phyloP scores from a whole-genome alignment of 495 filamentous ascomycete species.

The Penicillium malachiteum region DNA sequence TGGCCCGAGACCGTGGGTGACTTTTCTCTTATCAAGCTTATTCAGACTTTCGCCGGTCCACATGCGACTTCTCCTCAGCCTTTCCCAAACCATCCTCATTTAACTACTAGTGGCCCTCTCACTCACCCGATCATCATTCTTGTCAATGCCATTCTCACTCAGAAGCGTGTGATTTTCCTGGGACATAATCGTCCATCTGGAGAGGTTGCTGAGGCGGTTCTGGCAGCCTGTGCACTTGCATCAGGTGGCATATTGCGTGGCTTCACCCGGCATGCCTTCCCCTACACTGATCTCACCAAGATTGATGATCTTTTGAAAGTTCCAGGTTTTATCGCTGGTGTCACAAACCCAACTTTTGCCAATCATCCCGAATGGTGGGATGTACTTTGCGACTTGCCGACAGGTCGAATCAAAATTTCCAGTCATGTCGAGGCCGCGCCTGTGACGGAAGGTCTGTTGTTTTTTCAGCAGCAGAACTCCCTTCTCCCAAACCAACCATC shows the following conservation, averaged over 20 bases:
- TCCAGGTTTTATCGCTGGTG: constrained; percentile 95
- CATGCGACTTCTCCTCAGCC: constrained; percentile 80
- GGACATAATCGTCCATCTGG: constrained; percentile 92
- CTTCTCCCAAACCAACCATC: constrained; percentile 48
- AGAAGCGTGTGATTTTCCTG: constrained; percentile 94
- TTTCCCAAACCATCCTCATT: constrained; percentile 83
- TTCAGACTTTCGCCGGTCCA: constrained; percentile 83
- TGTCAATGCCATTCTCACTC: constrained; percentile 72
- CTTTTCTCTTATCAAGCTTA: constrained; percentile 95
- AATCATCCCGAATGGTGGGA: constrained; percentile 99
- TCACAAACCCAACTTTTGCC: constrained; percentile 95
- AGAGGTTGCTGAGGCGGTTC: constrained; percentile 91
- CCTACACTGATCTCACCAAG: constrained; percentile 97
- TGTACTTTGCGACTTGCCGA: constrained; percentile 88
- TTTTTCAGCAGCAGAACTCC: constrained; percentile 81
- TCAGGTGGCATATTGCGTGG: constrained; percentile 93
- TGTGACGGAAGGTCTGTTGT: constrained; percentile 75
- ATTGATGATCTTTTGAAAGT: constrained; percentile 95
- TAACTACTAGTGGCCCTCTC: constrained; percentile 82
- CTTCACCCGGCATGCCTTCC: constrained; percentile 97
- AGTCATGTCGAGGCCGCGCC: constrained; percentile 72
- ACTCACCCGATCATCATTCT: constrained; percentile 57
- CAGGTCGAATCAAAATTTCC: constrained; percentile 91
- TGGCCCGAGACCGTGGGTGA: constrained; percentile 96
- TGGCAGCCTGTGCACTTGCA: constrained; percentile 88